Base-by-base conservation (phyloP, 164 flowering plant genomes). In the Liquidambar formosana region DNA sequence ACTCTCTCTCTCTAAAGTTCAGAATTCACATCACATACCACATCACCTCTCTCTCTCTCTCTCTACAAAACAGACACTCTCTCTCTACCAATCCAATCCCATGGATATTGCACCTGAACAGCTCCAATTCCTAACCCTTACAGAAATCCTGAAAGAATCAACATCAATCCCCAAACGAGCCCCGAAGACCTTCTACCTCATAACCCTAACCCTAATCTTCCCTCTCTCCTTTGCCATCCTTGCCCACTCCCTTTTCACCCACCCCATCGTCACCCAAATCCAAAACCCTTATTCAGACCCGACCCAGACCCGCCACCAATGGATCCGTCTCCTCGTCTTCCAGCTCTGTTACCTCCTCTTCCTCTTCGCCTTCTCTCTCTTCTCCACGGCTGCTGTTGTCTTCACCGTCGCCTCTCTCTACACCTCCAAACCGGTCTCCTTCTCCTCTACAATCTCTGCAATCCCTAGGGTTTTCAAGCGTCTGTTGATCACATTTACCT, bases 151-250 rank as follows among this genome's bases (percentile, higher is more conserved):
- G n/a, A 74, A 74, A 28, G 95, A 90, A 75, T 87, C 97, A 26
- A 74, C 78, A 56, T 73, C 86, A 18, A 86, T 94, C 80, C 94
- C 94, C 4, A 80, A 74, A 47, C 77, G 43, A 49, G 81, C 95
- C 11, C 75, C 90, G 1, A 82, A 65, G 58, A 86, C 94, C 43
- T 94, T 94, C 77, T 77, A 83, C 73, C 83, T 87, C 71, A 85
- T 94, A 49, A 94, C 94, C 81, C 83, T 94, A 43, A 80, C 90
- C 80, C 83, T 94, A 16, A 78, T 92, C 49, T 89, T 90, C 80
- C 99, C 99, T 11, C 91, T 94, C 57, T 94, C 99, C 27, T 89
- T 94, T 44, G 97, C 95, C 18, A 86, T 92, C 79, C 80, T 94
- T 18, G 92, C 90, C 15, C 97, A 94, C 72, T 88, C 97, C 8